phyloP scores from a whole-genome alignment of 1,284 basidiomycete genomes.

The Cryptococcus jaspeensis region DNA sequence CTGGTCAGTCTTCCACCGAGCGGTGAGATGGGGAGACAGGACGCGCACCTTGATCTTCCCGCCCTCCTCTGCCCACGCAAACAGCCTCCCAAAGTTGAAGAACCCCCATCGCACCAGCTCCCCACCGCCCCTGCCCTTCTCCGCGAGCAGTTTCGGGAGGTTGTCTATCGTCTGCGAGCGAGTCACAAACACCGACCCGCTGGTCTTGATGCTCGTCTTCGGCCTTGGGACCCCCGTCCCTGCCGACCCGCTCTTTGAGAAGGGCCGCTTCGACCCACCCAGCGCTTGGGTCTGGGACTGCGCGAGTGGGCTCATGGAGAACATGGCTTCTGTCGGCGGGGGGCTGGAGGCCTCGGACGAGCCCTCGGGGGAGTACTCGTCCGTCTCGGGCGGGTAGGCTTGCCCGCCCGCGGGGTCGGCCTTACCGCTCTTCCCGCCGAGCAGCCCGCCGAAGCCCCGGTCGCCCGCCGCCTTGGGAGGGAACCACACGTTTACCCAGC shows the following conservation, averaged over 20 bases:
- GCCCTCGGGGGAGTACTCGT: constrained; percentile 27
- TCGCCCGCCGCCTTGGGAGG: constrained; percentile 32
- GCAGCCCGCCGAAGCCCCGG: constrained; percentile 34
- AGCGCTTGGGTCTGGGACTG: constrained; percentile 1
- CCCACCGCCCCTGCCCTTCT: constrained; percentile 69
- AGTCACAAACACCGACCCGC: constrained; percentile 84
- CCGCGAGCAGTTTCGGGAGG: constrained; percentile 63
- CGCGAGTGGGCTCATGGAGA: too few relatives aligned
- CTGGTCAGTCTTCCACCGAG: background rate
- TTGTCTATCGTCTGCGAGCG: constrained; percentile 77
- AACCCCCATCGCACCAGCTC: constrained; percentile 73
- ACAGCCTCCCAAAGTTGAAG: constrained; percentile 75
- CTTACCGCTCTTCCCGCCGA: constrained; percentile 17
- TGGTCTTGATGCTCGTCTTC: constrained; percentile 82
- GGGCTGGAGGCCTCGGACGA: constrained; percentile 11
- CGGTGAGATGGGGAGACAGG: constrained; percentile 1
- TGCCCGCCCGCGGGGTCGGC: background rate
- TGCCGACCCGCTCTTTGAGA: constrained; percentile 16
- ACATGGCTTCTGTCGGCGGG: too few relatives aligned
- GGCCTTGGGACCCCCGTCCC: constrained; percentile 58
- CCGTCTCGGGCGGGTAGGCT: constrained; percentile 9
- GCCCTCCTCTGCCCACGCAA: constrained; percentile 78
- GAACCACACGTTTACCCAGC: constrained; percentile 43
- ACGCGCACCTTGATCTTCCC: constrained; percentile 68
- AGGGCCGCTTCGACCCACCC: constrained; percentile 22